A percentile compares a stretch with the other conserved stretches of the same genome.
Evolutionary conservation across 148 eudicot species (phyloP).

Genomic region (Persicaria maculosa): DNA sequence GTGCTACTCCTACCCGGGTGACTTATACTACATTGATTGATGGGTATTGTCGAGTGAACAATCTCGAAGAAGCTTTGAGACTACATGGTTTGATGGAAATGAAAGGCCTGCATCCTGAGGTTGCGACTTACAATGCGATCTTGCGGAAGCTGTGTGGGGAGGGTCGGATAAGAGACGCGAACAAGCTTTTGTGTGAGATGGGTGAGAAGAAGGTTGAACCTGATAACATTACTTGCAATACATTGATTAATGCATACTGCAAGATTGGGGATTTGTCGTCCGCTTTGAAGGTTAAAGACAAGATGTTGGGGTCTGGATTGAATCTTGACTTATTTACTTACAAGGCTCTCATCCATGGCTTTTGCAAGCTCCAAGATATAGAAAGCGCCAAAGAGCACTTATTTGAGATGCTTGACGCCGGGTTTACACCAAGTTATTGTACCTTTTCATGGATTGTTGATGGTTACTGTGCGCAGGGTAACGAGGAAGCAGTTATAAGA

Average conservation of each 20-base stretch:
- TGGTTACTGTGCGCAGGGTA: constrained; percentile 44
- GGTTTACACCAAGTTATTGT: constrained; percentile 62
- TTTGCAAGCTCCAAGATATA: constrained; percentile 46
- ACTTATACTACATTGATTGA: constrained; percentile 86
- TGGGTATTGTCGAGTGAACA: constrained; percentile 73
- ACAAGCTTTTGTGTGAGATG: constrained; percentile 72
- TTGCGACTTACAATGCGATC: constrained; percentile 74
- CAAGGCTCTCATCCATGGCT: constrained; percentile 82
- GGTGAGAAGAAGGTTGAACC: constrained; percentile 70
- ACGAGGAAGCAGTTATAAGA: constrained; percentile 47
- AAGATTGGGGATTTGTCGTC: constrained; percentile 80
- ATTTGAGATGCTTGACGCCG: constrained; percentile 59
- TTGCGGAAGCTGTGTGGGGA: constrained; percentile 71
- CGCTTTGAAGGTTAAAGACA: constrained; percentile 51
- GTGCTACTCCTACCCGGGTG: constrained; percentile 56
- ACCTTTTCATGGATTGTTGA: constrained; percentile 82
- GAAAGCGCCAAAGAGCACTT: constrained; percentile 58
- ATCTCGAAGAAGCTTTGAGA: constrained; percentile 50
- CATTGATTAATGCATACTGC: constrained; percentile 84
- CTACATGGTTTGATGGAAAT: constrained; percentile 54
- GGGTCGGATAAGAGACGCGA: constrained; percentile 77
- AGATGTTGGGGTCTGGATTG: constrained; percentile 70
- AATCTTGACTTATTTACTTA: constrained; percentile 55
- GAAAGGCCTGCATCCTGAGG: constrained; percentile 53
- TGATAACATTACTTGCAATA: constrained; percentile 80